phyloP scores from a whole-genome alignment of 352 stramenopile genomes.

The Phytophthora palmivora region DNA sequence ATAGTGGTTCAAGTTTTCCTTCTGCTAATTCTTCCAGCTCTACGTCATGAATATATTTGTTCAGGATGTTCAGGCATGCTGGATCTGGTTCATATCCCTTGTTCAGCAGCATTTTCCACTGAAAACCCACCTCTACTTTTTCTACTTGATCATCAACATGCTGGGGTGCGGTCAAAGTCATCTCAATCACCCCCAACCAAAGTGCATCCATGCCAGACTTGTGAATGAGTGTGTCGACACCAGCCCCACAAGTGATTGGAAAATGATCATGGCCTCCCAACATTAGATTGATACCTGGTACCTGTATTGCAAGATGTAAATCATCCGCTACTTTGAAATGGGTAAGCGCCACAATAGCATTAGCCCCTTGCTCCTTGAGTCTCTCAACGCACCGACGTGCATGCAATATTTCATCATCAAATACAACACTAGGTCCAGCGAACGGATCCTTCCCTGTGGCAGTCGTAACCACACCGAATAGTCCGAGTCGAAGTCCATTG shows the following conservation, averaged over 20 bases:
- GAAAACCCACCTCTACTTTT: slow-evolving; percentile 37
- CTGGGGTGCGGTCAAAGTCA: slow-evolving; percentile 46
- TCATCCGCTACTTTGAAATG: slow-evolving; percentile 79
- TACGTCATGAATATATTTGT: slow-evolving; percentile 49
- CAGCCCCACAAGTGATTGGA: slow-evolving; percentile 62
- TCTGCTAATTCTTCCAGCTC: slow-evolving; percentile 57
- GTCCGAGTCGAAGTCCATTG: slow-evolving; percentile 51
- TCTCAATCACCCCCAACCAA: slow-evolving; percentile 78
- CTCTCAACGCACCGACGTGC: slow-evolving; percentile 58
- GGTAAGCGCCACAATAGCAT: slow-evolving; percentile 84
- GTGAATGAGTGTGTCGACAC: slow-evolving; percentile 72
- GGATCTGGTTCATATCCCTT: slow-evolving; percentile 56
- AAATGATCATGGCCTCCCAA: slow-evolving; percentile 93
- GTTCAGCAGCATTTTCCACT: slow-evolving; percentile 82
- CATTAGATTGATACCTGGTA: slow-evolving; percentile 80
- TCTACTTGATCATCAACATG: background rate
- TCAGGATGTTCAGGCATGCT: slow-evolving; percentile 49
- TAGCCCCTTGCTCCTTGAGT: slow-evolving; percentile 53
- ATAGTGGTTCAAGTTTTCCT: slow-evolving; percentile 51
- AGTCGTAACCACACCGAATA: slow-evolving; percentile 70
- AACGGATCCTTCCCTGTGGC: slow-evolving; percentile 60
- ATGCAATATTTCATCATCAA: slow-evolving; percentile 57
- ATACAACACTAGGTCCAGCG: slow-evolving; percentile 49
- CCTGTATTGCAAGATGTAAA: slow-evolving; percentile 53
- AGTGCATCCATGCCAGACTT: slow-evolving; percentile 87